Conservation (phyloP, 768 basidiomycete species). For the Lactarius akahatsu region DNA sequence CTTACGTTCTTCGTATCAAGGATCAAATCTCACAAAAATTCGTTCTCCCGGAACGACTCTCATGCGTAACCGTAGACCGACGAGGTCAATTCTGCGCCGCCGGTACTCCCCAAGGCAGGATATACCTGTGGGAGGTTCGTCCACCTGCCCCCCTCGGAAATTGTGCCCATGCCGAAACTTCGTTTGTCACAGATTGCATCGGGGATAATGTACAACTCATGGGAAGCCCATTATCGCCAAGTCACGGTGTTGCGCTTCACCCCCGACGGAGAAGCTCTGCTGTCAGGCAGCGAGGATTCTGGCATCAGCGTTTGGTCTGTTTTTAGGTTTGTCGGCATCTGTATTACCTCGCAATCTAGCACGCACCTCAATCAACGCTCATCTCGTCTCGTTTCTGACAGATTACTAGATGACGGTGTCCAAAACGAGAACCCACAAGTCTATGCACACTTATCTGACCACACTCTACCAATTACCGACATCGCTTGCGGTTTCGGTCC, state of each 20-base stretch:
- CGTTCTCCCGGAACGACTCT: conserved; percentile 86
- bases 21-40: conserved; percentile 87
- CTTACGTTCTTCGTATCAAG: conserved; percentile 42
- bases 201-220: conserved; percentile 88
- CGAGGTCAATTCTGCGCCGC: conserved; percentile 80
- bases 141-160: not conserved
- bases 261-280: conserved; percentile 70
- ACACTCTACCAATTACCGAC: conserved; percentile 87
- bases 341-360: conserved; percentile 17
- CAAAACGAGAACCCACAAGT: conserved; percentile 76
- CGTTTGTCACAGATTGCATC: conserved; percentile 66
- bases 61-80: conserved; percentile 73
- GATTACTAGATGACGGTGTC: conserved; percentile 72
- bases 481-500: conserved; percentile 75
- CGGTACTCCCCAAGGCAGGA: conserved; percentile 82
- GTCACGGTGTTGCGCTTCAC: conserved; percentile 84
- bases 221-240: conserved; percentile 95
- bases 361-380: not conserved
- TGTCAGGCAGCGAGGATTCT: conserved; percentile 91
- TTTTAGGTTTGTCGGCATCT: conserved; percentile 59
- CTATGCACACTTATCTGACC: conserved; percentile 81
- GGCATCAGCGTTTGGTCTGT: conserved; percentile 87
- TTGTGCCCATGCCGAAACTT: conserved; percentile 8
- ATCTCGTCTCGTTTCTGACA: conserved; percentile 34
- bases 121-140: conserved; percentile 96